A percentile compares a stretch with the other conserved stretches of the same genome.
These are phyloP conservation scores for Aspergillaceae sp. DNA, from an alignment of 2,329 filamentous ascomycete species.

Conservation along the genomic window DNA sequence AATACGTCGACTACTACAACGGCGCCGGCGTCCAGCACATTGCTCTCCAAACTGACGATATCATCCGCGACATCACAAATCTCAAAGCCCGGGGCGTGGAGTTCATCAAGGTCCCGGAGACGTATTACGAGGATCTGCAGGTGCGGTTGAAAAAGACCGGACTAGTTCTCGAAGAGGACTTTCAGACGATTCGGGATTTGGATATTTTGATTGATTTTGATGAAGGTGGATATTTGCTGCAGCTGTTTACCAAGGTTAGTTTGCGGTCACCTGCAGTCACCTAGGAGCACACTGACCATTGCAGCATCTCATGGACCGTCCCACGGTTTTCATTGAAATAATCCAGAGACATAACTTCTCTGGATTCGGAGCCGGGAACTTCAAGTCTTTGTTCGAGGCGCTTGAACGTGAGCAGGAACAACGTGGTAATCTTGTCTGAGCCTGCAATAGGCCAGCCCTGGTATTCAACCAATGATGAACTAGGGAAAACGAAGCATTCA, in stretches of 20 bases:
- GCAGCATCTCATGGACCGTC: constrained; percentile 78
- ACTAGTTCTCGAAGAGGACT: constrained; percentile 63
- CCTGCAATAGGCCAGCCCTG: no score
- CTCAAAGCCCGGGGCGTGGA: constrained; percentile 81
- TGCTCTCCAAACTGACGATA: constrained; percentile 72
- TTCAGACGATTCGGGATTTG: constrained; percentile 65
- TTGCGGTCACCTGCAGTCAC: no score
- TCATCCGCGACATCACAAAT: constrained; percentile 66
- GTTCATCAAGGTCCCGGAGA: constrained; percentile 81
- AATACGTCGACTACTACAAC: constrained; percentile 82
- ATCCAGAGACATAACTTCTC: constrained; percentile 87
- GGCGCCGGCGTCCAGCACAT: constrained; percentile 91
- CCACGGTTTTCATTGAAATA: constrained; percentile 93
- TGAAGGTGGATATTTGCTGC: constrained; percentile 73
- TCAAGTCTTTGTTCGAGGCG: constrained; percentile 89
- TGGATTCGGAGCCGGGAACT: constrained; percentile 91
- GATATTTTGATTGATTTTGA: constrained; percentile 95
- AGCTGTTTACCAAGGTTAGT: constrained; percentile 60
- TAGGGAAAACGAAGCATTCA: no score
- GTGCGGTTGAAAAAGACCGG: constrained; percentile 57
- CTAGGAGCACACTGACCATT: neutral
- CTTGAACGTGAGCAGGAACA: constrained; percentile 87
- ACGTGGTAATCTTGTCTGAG: constrained; percentile 61
- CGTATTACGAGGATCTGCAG: constrained; percentile 75
- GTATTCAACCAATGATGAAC: no score